A percentile compares a stretch with the other conserved stretches of the same genome.
Evolutionary conservation across 176 grass and related monocot genomes (phyloP).

Genomic region (Carex myosuroides): DNA sequence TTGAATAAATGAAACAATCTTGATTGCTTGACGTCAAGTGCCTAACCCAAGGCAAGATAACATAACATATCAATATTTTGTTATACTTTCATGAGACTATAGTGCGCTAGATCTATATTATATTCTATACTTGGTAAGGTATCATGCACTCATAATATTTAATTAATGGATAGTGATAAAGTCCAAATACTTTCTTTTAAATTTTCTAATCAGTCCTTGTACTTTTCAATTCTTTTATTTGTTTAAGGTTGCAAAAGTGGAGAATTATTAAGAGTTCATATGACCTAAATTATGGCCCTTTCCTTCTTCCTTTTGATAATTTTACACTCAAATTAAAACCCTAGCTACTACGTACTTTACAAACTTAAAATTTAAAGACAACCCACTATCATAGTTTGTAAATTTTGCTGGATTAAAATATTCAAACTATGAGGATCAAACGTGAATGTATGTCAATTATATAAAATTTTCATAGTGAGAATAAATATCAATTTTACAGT

Average conservation of each 20-base stretch:
- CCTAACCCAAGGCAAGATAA: background rate
- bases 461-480: no score
- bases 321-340: background rate
- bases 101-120: background rate
- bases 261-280: background rate
- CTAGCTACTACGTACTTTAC: background rate
- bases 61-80: background rate
- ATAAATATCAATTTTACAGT: no score
- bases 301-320: background rate
- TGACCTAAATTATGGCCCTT: background rate
- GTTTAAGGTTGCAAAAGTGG: background rate
- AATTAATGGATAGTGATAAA: background rate
- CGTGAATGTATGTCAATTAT: no score
- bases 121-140: background rate
- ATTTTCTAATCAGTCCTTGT: background rate
- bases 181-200: background rate
- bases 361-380: no score
- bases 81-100: no score
- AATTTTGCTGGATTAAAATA: background rate
- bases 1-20: background rate
- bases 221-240: background rate
- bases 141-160: background rate
- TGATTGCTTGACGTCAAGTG: background rate
- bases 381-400: background rate
- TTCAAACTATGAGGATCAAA: no score